phyloP scores from a whole-genome alignment of 2,329 filamentous ascomycete genomes.

The Colletotrichum sp. region DNA sequence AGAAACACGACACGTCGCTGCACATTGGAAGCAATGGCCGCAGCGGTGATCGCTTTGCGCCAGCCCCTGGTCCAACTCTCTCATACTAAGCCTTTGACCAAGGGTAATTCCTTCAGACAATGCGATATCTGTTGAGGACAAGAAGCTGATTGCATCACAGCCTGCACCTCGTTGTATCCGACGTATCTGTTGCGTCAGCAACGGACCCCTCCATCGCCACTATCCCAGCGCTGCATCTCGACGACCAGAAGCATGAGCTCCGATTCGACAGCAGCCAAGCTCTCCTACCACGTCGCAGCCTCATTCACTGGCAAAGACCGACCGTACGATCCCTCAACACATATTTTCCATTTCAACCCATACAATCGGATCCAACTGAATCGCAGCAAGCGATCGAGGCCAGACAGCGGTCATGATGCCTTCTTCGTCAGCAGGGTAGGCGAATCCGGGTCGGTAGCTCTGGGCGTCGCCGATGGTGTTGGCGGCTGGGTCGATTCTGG shows the following conservation, averaged over 20 bases:
- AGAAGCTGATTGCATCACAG: background rate
- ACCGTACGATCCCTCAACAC: constrained; percentile 69
- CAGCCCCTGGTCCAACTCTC: constrained; percentile 15
- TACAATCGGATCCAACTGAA: constrained; percentile 63
- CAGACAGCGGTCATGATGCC: constrained; percentile 89
- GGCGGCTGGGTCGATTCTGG: constrained; percentile 94
- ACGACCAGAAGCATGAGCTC: constrained; percentile 12
- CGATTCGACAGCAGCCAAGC: constrained; percentile 26
- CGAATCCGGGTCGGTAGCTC: constrained; percentile 72
- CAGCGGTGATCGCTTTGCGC: constrained; percentile 16
- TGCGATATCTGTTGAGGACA: too few species aligned
- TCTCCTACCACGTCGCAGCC: constrained; percentile 75
- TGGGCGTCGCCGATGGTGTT: constrained; percentile 93
- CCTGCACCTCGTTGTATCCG: background rate
- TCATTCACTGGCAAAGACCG: constrained; percentile 78
- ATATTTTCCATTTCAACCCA: constrained; percentile 76
- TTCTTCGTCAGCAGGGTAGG: constrained; percentile 91
- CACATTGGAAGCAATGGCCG: constrained; percentile 21
- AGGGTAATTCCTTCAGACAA: background rate
- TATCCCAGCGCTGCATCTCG: background rate
- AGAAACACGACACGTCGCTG: constrained; percentile 16
- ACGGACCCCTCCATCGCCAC: background rate
- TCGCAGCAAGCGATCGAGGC: constrained; percentile 63
- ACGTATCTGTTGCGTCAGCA: background rate
- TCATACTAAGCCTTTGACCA: background rate